A percentile compares a stretch with the other conserved stretches of the same genome.
Evolutionary conservation across 352 stramenopile species (phyloP).

Genomic region (Globisporangium spiculum): DNA sequence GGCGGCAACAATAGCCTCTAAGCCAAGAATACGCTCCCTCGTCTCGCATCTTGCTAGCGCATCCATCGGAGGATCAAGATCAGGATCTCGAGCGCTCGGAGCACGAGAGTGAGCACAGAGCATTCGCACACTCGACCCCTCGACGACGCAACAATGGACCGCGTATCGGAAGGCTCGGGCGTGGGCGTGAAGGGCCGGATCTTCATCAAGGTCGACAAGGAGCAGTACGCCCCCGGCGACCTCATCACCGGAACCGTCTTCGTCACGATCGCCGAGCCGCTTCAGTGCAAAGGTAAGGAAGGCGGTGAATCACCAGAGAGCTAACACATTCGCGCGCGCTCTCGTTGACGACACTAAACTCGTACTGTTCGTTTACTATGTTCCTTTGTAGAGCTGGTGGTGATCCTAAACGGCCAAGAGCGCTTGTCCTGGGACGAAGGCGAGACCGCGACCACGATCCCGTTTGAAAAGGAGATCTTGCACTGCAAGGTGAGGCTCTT

Average conservation of each 20-base stretch:
- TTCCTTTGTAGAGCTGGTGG: slow-evolving; percentile 9
- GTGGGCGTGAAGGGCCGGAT: slow-evolving; percentile 17
- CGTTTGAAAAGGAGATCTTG: slow-evolving; percentile 17
- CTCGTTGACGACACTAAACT: background rate
- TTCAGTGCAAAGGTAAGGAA: slow-evolving; percentile 14
- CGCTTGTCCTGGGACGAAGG: slow-evolving; percentile 20
- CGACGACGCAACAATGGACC: slow-evolving; percentile 10
- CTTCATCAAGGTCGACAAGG: slow-evolving; percentile 20
- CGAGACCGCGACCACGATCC: slow-evolving; percentile 9
- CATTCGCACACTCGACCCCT: background rate
- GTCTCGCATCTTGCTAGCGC: background rate
- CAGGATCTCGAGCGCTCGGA: background rate
- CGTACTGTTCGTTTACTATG: background rate
- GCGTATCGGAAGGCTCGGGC: slow-evolving; percentile 16
- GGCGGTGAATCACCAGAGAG: background rate
- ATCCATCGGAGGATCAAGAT: background rate
- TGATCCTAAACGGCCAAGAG: slow-evolving; percentile 18
- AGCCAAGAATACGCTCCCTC: background rate
- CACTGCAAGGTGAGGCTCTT: slow-evolving; percentile 10
- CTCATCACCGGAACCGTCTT: slow-evolving; percentile 14
- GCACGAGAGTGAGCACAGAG: background rate
- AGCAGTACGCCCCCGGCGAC: slow-evolving; percentile 17
- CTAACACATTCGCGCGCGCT: background rate
- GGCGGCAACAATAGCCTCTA: background rate
- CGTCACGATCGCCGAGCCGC: slow-evolving; percentile 13